Percentiles rank a stretch among this genome's conserved stretches.
Conservation (phyloP, 495 filamentous ascomycete genomes). For the Articulospora tetracladia region DNA sequence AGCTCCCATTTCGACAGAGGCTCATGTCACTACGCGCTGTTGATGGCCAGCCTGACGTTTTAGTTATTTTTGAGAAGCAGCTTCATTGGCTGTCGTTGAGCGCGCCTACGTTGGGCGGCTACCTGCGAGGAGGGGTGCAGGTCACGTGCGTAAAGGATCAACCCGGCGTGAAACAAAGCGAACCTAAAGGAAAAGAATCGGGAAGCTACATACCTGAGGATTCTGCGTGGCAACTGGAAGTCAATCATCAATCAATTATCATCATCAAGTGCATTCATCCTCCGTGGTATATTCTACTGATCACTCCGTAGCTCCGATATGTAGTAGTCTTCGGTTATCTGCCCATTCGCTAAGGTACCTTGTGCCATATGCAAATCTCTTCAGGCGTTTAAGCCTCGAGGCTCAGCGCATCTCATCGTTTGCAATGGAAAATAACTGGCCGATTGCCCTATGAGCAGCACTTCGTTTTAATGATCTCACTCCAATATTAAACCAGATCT, state of each 20-base stretch:
- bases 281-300: too few relatives aligned
- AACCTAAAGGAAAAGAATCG: too few relatives aligned
- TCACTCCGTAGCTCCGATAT: too few relatives aligned
- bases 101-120: slow-evolving; percentile 4
- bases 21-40: slow-evolving; percentile 21
- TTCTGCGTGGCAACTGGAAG: too few relatives aligned
- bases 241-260: too few relatives aligned
- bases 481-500: neutral
- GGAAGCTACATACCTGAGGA: too few relatives aligned
- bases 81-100: slow-evolving; percentile 10
- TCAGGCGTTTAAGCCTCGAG: neutral
- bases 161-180: too few relatives aligned
- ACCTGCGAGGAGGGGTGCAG: neutral
- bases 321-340: too few relatives aligned
- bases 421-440: neutral
- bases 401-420: neutral
- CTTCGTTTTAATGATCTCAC: neutral
- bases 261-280: too few relatives aligned
- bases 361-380: neutral
- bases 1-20: neutral
- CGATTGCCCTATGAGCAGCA: neutral
- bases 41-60: slow-evolving; percentile 8
- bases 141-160: slow-evolving; percentile 4
- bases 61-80: slow-evolving; percentile 5
- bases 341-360: neutral